Percentiles rank a stretch among this genome's conserved stretches.
phyloP scores from a whole-genome alignment of 257 asterid genomes.

The Solanum megistacrolobum region DNA sequence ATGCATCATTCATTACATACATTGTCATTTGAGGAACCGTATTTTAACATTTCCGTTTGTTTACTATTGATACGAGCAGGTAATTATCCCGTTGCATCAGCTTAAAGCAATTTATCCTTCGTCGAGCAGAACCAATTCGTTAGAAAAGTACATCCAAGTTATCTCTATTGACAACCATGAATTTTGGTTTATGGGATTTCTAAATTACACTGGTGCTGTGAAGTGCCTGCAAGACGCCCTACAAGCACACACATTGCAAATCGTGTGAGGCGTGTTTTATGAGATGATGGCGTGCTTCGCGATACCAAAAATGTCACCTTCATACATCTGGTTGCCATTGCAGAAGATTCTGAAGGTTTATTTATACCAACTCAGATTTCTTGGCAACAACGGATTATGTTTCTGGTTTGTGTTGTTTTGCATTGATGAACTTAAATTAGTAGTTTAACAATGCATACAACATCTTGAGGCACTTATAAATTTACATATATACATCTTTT shows the following conservation, averaged over 20 bases:
- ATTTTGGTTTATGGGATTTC: constrained; percentile 93
- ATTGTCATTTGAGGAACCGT: not conserved
- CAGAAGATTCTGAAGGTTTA: not conserved
- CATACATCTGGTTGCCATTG: not conserved
- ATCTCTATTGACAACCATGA: constrained; percentile 87
- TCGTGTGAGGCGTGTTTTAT: constrained; percentile 15
- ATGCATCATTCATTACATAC: not conserved
- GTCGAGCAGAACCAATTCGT: constrained; percentile 54
- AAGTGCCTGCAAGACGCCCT: constrained; percentile 52
- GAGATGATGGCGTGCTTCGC: not conserved
- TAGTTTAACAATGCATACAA: not conserved
- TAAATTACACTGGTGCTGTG: constrained; percentile 64
- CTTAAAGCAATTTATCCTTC: constrained; percentile 79
- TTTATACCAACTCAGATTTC: not conserved
- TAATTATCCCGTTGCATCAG: constrained; percentile 78
- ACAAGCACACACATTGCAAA: constrained; percentile 18
- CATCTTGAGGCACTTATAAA: not conserved
- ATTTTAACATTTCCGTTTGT: not conserved
- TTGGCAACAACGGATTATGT: not conserved
- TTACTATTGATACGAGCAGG: constrained; percentile 26
- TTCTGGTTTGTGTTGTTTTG: not conserved
- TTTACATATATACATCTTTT: not conserved
- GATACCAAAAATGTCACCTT: not conserved
- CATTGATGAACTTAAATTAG: not conserved
- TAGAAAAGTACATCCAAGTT: constrained; percentile 78